Evolutionary conservation across 75 land plant species (phyloP), one percentile per base, ranked within the genome.

Genomic region (Cryptomeria japonica): DNA sequence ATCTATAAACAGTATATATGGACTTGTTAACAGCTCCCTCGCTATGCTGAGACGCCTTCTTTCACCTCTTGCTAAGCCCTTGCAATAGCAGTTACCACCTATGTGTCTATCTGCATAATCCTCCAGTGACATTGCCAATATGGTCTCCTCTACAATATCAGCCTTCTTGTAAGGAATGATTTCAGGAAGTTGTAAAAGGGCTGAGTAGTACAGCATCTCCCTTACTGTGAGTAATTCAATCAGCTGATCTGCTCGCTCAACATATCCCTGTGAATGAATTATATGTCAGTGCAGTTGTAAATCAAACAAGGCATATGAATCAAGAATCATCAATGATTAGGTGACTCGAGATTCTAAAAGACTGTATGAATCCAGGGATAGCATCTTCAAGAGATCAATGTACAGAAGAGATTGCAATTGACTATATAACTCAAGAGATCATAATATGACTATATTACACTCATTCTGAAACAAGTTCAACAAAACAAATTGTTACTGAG

Each of bases 211-310:
- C 73, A 96, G 89, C 83, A 87, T 91, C 79, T 96, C 98, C 14
- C 97, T 90, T 37, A 96, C 98, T 38, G 97, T 96, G 28, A 96
- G 93, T 46, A 94, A 91, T 80, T 92, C 98, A 85, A 96, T 95
- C 38, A 95, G 85, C 51, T 93, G 88, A 14, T 93, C 96, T 72
- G 92, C 90, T 85, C 91, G 90, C 55, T 93, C 93, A 68, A 96
- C 95, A 89, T 88, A 96, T 68, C 96, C 98, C 98, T 96, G 82
- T 39, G 41, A 41, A 41, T 79, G 82, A 79, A 41, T 7, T 19
- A 79, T 38, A 79, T 39, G 82, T 38, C 42, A 22, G 44, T 39
- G 28, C 3, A 39, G 42, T 79, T 79, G 42, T 79, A 79, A 28
- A 79, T 39, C 44, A 39, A 39, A 12, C 15, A 78, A 78, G 8